These are phyloP conservation scores for Fraxinus pennsylvanica DNA, from an alignment of 257 asterid genomes.

Conservation along the genomic window DNA sequence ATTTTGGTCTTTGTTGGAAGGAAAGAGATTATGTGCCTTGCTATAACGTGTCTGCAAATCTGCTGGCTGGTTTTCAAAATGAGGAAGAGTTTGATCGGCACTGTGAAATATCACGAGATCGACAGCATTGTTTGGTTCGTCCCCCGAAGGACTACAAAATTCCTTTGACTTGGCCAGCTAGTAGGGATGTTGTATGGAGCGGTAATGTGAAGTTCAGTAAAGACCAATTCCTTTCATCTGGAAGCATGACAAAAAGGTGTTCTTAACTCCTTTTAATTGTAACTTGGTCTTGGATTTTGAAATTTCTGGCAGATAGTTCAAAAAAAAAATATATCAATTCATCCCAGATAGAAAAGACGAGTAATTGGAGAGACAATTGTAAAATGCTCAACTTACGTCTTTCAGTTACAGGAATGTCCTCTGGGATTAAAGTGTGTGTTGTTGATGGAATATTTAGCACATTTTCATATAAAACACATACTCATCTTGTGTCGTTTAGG, in stretches of 20 bases:
- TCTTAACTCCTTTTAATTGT: conserved; percentile 20
- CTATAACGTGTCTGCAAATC: conserved; percentile 80
- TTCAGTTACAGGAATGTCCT: neutral
- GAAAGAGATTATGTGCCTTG: conserved; percentile 92
- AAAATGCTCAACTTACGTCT: neutral
- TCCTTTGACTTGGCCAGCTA: conserved; percentile 92
- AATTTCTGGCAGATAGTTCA: conserved; percentile 6
- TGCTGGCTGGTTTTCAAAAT: conserved; percentile 68
- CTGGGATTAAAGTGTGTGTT: neutral
- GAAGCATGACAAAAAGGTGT: conserved; percentile 98
- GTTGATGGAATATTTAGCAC: neutral
- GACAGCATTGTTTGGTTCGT: conserved; percentile 72
- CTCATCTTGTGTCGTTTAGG: conserved; percentile 1
- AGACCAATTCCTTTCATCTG: conserved; percentile 98
- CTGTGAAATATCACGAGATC: conserved; percentile 66
- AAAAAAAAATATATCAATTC: neutral
- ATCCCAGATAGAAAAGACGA: neutral
- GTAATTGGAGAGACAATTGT: neutral
- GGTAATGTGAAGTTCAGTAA: conserved; percentile 90
- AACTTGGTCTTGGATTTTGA: conserved; percentile 1
- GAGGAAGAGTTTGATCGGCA: conserved; percentile 94
- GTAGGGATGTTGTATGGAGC: conserved; percentile 92
- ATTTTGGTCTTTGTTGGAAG: conserved; percentile 79
- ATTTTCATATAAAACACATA: neutral
- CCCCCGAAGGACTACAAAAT: conserved; percentile 92